Evolutionary conservation across 345 rosid genomes (phyloP), one percentile per base, ranked within the genome.

Genomic region (Linum tenue): DNA sequence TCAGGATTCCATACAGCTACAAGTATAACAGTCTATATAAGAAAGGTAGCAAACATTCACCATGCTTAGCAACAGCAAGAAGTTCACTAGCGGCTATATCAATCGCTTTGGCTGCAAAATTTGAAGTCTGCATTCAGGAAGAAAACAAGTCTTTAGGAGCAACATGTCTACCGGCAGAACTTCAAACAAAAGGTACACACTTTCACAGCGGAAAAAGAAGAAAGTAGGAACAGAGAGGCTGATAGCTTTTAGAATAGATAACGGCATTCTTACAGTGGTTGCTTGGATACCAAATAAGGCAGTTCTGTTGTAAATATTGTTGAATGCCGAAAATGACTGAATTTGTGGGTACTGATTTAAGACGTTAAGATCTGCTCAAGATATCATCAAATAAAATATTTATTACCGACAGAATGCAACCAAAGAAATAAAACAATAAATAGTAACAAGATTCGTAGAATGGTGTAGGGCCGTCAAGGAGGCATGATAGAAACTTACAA

Each of bases 281-380:
- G 82, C 92, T 69, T 88, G 82, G 66, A 90, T 88, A 55, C 97
- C 97, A 72, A 94, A 90, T 72, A 90, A 14, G 65, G 85, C 84
- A 42, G 84, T 76, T 60, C 73, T 77, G 76, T 94, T 88, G 84
- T 82, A 90, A 73, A 90, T 80, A 76, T 82, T 86, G 83, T 71
- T 83, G 81, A 94, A 94, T 66, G 99, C 95, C 0, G 92, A 81
- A 77, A 90, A 88, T 3, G 88, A 79, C 14, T 90, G 91, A 68
- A 86, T 75, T 77, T 83, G 85, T 50, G 80, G 86, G 79, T 82
- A 78, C 75, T 84, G 74, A 63, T 86, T 88, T 78, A 94, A 78
- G 62, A 86, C 86, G 39, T 79, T 77, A 56, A 80, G 85, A 90
- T 90, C 97, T 94, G 89, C 69, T 40, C 60, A 76, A 76, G 31